phyloP scores from a whole-genome alignment of 2,329 filamentous ascomycete species.

The Aureobasidium melanogenum region DNA sequence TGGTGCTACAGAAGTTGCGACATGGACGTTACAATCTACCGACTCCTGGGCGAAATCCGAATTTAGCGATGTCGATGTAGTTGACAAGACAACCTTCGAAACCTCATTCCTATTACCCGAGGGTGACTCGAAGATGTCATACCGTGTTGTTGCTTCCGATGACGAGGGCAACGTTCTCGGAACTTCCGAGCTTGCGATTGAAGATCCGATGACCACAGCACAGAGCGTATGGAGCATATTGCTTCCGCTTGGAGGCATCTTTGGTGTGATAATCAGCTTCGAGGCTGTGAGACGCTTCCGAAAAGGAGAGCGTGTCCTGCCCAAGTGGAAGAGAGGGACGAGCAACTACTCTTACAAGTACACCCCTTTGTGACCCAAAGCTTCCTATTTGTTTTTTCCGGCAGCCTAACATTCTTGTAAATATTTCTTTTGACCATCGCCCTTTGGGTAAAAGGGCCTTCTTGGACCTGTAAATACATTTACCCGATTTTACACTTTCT shows the following conservation, averaged over 20 bases:
- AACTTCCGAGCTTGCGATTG: conserved; percentile 2
- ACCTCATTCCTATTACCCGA: conserved; percentile 12
- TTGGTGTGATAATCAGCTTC: not conserved
- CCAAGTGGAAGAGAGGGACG: not conserved
- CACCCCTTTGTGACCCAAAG: not conserved
- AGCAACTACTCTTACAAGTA: conserved; percentile 4
- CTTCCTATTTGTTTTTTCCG: not conserved
- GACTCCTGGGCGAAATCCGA: conserved; percentile 9
- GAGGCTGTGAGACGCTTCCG: not conserved
- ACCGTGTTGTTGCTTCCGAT: conserved; percentile 18
- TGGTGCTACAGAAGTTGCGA: conserved; percentile 15
- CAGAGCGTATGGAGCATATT: conserved; percentile 1
- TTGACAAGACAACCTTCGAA: conserved; percentile 15
- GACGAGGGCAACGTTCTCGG: conserved; percentile 14
- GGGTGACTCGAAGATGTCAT: not conserved
- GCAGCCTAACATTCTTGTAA: not conserved
- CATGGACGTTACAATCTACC: conserved; percentile 19
- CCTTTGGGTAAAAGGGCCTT: not conserved
- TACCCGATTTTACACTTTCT: not conserved
- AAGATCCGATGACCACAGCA: not conserved
- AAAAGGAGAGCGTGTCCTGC: not conserved
- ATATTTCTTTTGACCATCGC: not conserved
- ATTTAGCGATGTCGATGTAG: conserved; percentile 12
- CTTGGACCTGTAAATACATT: not conserved
- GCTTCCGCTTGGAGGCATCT: not conserved